Evolutionary conservation across 2,329 filamentous ascomycete genomes (phyloP).

Genomic region (Beauveria caledonica): DNA sequence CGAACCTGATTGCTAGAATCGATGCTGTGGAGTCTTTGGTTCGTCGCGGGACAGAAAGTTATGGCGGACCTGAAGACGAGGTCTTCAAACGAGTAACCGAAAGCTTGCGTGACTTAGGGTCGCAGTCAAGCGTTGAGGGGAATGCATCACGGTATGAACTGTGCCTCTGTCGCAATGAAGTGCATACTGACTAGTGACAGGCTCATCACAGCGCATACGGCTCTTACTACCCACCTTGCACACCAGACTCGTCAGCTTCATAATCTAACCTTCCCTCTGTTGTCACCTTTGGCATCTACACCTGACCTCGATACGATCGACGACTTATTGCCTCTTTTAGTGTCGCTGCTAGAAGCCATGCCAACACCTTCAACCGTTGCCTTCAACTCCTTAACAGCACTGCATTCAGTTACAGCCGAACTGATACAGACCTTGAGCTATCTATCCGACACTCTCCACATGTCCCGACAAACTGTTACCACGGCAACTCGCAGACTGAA

Average conservation of each 20-base stretch:
- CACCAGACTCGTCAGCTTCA: slow-evolving; percentile 71
- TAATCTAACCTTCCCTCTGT: slow-evolving; percentile 60
- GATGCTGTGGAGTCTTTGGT: slow-evolving; percentile 65
- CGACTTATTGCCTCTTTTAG: slow-evolving; percentile 58
- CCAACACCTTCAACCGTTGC: slow-evolving; percentile 55
- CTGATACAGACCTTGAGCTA: slow-evolving; percentile 74
- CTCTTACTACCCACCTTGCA: slow-evolving; percentile 63
- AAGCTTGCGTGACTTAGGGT: slow-evolving; percentile 61
- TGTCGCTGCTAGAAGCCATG: slow-evolving; percentile 57
- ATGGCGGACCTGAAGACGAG: slow-evolving; percentile 55
- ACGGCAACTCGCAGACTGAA: slow-evolving; percentile 73
- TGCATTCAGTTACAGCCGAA: slow-evolving; percentile 64
- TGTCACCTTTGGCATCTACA: slow-evolving; percentile 58
- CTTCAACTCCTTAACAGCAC: slow-evolving; percentile 56
- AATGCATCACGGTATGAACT: slow-evolving; percentile 58
- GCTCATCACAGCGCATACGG: slow-evolving; percentile 66
- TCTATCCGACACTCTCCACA: slow-evolving; percentile 85
- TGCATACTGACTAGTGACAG: slow-evolving; percentile 31
- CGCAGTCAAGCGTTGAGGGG: slow-evolving; percentile 63
- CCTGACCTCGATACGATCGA: slow-evolving; percentile 59
- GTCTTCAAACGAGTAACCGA: slow-evolving; percentile 63
- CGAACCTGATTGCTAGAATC: slow-evolving; percentile 59
- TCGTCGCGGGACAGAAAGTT: slow-evolving; percentile 56
- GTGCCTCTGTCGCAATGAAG: background rate
- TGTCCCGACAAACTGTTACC: slow-evolving; percentile 81